Percentiles rank a stretch among this genome's conserved stretches.
Conservation (phyloP, 2,329 filamentous ascomycete genomes). For the Colletotrichum godetiae region DNA sequence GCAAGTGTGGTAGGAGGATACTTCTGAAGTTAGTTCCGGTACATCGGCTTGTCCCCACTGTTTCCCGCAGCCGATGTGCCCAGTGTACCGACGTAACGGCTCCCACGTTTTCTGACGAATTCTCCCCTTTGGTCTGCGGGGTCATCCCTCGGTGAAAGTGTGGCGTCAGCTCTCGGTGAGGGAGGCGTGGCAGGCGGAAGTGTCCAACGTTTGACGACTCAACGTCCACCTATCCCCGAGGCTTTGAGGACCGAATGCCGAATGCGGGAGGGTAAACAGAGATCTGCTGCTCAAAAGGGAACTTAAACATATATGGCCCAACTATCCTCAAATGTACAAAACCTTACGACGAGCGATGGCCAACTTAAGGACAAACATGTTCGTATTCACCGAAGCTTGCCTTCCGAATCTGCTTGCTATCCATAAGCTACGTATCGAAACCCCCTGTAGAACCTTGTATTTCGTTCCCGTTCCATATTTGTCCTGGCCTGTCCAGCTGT, state of each 20-base stretch:
- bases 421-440: neutral
- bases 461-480: neutral
- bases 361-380: neutral
- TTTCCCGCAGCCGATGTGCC: neutral
- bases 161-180: neutral
- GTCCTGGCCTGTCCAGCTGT: neutral
- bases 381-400: neutral
- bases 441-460: neutral
- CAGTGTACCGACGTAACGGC: neutral
- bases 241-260: no score
- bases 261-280: no score
- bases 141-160: neutral
- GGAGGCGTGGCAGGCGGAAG: no score
- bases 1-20: neutral
- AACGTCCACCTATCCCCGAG: neutral
- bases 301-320: no score
- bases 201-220: neutral
- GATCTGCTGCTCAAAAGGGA: no score
- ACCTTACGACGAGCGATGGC: neutral
- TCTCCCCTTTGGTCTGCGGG: neutral
- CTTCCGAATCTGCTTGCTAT: neutral
- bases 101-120: neutral
- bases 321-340: no score
- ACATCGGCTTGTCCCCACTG: neutral
- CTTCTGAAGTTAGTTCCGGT: neutral